Evolutionary conservation across 2,329 filamentous ascomycete species (phyloP), one percentile per base, ranked within the genome.

Genomic region (Endoconidiophora laricicola): DNA sequence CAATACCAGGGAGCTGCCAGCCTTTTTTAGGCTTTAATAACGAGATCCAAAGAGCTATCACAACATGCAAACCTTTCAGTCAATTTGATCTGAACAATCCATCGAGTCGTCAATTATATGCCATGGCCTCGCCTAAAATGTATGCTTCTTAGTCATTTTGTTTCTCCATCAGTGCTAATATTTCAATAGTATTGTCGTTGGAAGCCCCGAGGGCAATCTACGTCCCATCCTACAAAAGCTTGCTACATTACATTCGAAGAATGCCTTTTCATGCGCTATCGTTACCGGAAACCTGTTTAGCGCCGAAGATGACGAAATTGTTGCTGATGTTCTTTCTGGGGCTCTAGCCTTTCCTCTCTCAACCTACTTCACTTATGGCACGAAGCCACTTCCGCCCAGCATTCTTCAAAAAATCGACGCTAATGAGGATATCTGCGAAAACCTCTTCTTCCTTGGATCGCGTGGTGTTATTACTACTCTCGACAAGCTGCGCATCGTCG

Each of bases 331-430:
- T 3, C 65, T 96, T 1, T 66, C 75, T 23, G 86, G 86, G n/a
- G 70, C 74, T 9, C 79, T 94, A 48, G 61, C 70, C 20, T 70
- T 96, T 3, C 81, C 88, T 2, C 68, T 96, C 1, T 81, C 88
- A 1, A 93, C 83, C 6, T 98, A 98, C 66, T 98, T 96, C 62
- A 86, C 85, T 2, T 71, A 94, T 54, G 87, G 85, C 57, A 79
- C 70, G 37, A 72, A 72, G 44, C 67, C 80, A n/a, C 70, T 98
- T 4, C 91, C 91, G 0, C 64, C 70, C 2, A 66, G 69, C 26
- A 75, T 95, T 20, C 69, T 83, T 18, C 76, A 83, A 59, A 87
- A 79, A 61, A 73, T 96, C 48, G 74, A 86, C 60, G 73, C 74
- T 33, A 77, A 83, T 55, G 81, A 79, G 59, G 77, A 81, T 57